Evolutionary conservation across 805 yeast species (phyloP), one percentile per base, ranked within the genome.

Genomic region (Yarrowia sp.): DNA sequence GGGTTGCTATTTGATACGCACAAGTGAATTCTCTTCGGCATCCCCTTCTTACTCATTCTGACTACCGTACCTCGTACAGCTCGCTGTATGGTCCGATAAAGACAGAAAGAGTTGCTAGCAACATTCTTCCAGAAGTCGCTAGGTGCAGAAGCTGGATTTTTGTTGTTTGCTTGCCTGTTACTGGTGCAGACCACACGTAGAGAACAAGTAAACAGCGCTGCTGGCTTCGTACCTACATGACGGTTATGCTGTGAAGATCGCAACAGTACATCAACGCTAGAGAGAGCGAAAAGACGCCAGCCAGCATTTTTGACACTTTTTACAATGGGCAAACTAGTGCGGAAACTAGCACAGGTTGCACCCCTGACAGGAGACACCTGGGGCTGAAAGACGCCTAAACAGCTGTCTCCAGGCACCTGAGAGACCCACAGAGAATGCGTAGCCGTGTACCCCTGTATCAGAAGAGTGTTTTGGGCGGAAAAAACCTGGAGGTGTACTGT

Each of bases 401-500:
- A 3, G 32, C 32, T 48, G 52, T 48, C 52, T 48, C 8, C 11
- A 10, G 15, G 8, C 40, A 49, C 40, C 53, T 49, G 40, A 49
- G 19, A 49, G 40, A 49, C 40, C 40, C 53, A 32, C 41, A 50
- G 26, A 16, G 12, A 36, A 8, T 7, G 45, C 35, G 43, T 53
- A 40, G 59, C 59, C 48, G 48, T 26, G 32, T 56, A 42, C 63
- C 63, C 63, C 63, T 56, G 63, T 56, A 56, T 56, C 63, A 56
- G 63, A 42, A 55, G 32, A 26, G 32, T 26, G 32, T 26, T 26
- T 49, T 14, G 40, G 12, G 38, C 53, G 38, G 38, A 22, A 12
- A 14, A 19, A 14, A 53, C 35, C n/a, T 11, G 22, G 41, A 46
- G 50, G n/a, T 9, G 11, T 7, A 35, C 63, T 56, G 63, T 56